A percentile compares a stretch with the other conserved stretches of the same genome.
phyloP scores from a whole-genome alignment of 768 basidiomycete genomes.

The Xerocomellus amylosporus region DNA sequence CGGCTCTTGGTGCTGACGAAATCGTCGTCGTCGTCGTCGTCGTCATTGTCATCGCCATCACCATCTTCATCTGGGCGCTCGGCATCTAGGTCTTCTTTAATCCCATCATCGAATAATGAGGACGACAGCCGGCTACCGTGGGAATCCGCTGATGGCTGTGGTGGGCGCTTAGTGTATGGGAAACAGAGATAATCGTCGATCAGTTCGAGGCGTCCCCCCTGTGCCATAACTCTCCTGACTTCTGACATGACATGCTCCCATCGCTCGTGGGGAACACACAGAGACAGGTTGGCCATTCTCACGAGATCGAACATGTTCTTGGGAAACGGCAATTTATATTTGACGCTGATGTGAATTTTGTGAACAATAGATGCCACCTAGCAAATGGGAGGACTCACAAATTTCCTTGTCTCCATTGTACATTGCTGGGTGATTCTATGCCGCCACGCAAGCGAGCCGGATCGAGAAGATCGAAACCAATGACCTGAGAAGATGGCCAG shows the following conservation, averaged over 20 bases:
- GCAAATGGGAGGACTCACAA: conserved; percentile 48
- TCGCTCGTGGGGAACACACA: conserved; percentile 56
- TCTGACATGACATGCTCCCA: conserved; percentile 64
- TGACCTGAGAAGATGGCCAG: conserved; percentile 62
- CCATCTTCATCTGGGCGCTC: conserved; percentile 3
- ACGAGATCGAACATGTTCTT: conserved; percentile 67
- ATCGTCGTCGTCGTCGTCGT: conserved; percentile 34
- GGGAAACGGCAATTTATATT: conserved; percentile 58
- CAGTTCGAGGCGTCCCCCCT: conserved; percentile 65
- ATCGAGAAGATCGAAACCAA: conserved; percentile 63
- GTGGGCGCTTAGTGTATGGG: conserved; percentile 44
- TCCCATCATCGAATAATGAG: conserved; percentile 21
- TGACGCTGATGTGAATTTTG: conserved; percentile 39
- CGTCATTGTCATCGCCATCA: conserved; percentile 13
- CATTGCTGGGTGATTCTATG: conserved; percentile 34
- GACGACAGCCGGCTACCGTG: conserved; percentile 4
- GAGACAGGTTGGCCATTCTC: conserved; percentile 64
- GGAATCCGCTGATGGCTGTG: conserved; percentile 13
- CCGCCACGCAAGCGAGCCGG: conserved; percentile 34
- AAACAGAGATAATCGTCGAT: conserved; percentile 72
- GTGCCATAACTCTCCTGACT: conserved; percentile 57
- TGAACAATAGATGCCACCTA: conserved; percentile 9
- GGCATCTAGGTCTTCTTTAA: conserved; percentile 19
- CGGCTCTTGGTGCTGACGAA: conserved; percentile 32
- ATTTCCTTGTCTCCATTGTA: conserved; percentile 58